Evolutionary conservation across 73 alveolate genomes (phyloP), one percentile per base, ranked within the genome.

Genomic region (Blepharisma stoltei): DNA sequence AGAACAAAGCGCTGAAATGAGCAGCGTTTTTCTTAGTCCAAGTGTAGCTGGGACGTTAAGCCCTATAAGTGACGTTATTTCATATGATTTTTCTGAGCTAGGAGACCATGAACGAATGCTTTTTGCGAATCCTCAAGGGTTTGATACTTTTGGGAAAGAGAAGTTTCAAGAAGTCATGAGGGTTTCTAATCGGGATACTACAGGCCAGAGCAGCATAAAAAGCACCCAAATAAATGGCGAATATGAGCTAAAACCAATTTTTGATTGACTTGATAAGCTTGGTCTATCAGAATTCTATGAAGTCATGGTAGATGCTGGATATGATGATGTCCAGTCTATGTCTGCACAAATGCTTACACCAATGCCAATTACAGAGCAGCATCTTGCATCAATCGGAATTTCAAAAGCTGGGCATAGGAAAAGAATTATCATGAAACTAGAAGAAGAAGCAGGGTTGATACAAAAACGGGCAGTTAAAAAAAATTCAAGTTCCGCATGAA

Each of bases 241-340:
- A 14, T 25, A 60, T 25, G 49, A 14, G 2, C 14, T 60, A 14
- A 60, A 60, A 25, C 73, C 73, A 2, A 60, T 60, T 60, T 60
- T 60, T 25, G 23, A 60, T 38, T 60, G 73, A 38, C 73, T 60
- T 60, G 23, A 60, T 14, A 38, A 60, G 46, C 14, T 60, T 20
- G 45, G 45, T 1, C 23, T 60, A 25, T n/a, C 14, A 60, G 73
- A 60, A 25, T n/a, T 60, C 4, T 60, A 60, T 60, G 73, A 60
- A 60, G 14, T 60, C 49, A 60, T 60, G 73, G 14, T n/a, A 14
- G 73, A 60, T n/a, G 73, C 73, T 25, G 73, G 73, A 38, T 60
- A 60, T 60, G 73, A 60, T 4, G 73, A 60, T 25, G 73, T 60
- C 49, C 14, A 60, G 23, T 8, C 73, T 38, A 60, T 60, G 73